Percentiles rank a stretch among this genome's conserved stretches.
phyloP scores from a whole-genome alignment of 2,329 filamentous ascomycete species.

The Cordyceps farinosa region DNA sequence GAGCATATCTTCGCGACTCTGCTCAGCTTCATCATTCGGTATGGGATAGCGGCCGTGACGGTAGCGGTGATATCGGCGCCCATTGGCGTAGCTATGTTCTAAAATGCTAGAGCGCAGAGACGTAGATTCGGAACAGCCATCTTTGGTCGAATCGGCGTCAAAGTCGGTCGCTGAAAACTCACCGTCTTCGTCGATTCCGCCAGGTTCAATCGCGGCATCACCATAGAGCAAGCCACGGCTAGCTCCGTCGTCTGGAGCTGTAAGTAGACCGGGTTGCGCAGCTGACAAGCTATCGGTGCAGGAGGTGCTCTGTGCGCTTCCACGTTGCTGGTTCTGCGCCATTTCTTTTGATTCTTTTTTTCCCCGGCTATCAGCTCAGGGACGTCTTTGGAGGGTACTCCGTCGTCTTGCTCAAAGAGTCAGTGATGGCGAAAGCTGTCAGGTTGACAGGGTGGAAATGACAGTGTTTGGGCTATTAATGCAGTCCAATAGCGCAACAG shows the following conservation, averaged over 20 bases:
- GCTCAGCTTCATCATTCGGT: constrained; percentile 40
- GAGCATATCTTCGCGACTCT: constrained; percentile 40
- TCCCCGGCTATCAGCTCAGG: too few species aligned
- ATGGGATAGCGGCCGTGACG: constrained; percentile 38
- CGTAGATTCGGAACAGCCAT: constrained; percentile 27
- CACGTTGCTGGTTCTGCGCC: not conserved
- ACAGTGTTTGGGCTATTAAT: too few species aligned
- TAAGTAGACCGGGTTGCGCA: not conserved
- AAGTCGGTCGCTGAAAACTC: constrained; percentile 34
- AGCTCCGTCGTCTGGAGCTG: not conserved
- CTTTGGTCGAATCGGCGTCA: constrained; percentile 28
- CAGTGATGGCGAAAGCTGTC: not conserved
- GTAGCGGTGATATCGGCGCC: constrained; percentile 36
- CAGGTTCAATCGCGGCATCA: constrained; percentile 29
- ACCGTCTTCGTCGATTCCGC: constrained; percentile 32
- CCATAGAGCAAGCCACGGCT: constrained; percentile 28
- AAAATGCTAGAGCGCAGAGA: constrained; percentile 33
- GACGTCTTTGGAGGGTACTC: not conserved
- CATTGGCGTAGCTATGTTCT: constrained; percentile 33
- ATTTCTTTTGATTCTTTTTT: not conserved
- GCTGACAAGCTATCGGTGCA: not conserved
- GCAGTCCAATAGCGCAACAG: not conserved
- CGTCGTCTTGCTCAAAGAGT: not conserved
- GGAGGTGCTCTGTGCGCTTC: not conserved
- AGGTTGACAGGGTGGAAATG: too few species aligned